Conservation (phyloP, 306 rosid species). For the Prinsepia uniflora region DNA sequence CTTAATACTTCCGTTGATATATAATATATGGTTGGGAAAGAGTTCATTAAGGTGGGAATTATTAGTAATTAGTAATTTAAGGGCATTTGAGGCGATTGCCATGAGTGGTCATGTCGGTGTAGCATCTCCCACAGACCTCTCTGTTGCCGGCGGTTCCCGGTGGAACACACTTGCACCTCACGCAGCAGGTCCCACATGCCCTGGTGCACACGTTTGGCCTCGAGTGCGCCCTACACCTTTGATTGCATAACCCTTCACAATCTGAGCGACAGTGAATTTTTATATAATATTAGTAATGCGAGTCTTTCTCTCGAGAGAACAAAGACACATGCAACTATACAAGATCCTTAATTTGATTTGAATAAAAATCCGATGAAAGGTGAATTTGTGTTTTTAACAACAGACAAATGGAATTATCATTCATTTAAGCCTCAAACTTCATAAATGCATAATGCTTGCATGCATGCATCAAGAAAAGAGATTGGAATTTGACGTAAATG, state of each 20-base stretch:
- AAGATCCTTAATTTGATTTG: not conserved
- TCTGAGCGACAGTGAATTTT: constrained; percentile 17
- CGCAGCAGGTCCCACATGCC: constrained; percentile 41
- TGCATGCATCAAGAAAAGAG: not conserved
- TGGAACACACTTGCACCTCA: constrained; percentile 46
- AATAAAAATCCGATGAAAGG: too few relatives aligned
- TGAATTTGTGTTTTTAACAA: too few relatives aligned
- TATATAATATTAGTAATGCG: not conserved
- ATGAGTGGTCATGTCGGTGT: constrained; percentile 47
- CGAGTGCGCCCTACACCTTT: constrained; percentile 34
- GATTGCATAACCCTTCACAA: constrained; percentile 24
- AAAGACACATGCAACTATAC: not conserved
- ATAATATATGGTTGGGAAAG: too few relatives aligned
- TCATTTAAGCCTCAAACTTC: too few relatives aligned
- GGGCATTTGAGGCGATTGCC: constrained; percentile 37
- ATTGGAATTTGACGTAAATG: too few relatives aligned
- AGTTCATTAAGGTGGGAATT: not conserved
- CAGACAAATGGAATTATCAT: too few relatives aligned
- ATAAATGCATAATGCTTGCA: not conserved
- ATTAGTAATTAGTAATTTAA: constrained; percentile 21
- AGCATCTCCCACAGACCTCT: constrained; percentile 39
- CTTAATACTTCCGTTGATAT: too few relatives aligned
- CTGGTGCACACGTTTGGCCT: constrained; percentile 40
- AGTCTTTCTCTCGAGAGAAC: too few relatives aligned
- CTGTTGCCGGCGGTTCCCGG: constrained; percentile 44